Evolutionary conservation across 1,284 basidiomycete genomes (phyloP), one percentile per base, ranked within the genome.

Genomic region (Schizophyllum commune): DNA sequence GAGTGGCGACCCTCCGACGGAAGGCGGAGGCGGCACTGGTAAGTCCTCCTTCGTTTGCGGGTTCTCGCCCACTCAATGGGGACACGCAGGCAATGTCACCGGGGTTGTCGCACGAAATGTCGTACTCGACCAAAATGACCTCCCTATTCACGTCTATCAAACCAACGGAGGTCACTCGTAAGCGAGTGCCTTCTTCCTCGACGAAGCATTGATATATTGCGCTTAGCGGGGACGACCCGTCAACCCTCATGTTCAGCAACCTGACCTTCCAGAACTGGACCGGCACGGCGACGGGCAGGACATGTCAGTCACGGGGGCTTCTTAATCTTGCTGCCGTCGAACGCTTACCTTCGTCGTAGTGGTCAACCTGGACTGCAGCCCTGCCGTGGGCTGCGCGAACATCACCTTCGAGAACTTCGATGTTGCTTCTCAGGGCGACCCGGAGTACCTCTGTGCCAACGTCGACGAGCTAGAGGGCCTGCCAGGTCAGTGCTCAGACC

Each of bases 21-120:
- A 83, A 19, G 86, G 85, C 8, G 86, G 86, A 4, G 85, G 81
- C 8, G 85, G 83, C 5, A 66, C 72, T 55, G 81, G 82, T 79
- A 62, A 51, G 71, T 65, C 5, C 17, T 33, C 55, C 7, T 58
- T 2, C 58, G 19, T 22, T 51, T 56, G 55, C 21, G 47, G 57
- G 32, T n/a, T 6, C 1, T 33, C 13, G 39, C 13, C 17, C 17
- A 4, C 39, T 4, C 39, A 47, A 13, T 9, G 39, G 20, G 32
- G 52, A 39, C n/a, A 19, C 27, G 27, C 64, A 80, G 84, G 85
- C 6, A 75, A 72, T 58, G 79, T 83, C 27, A 76, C 72, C 53
- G 83, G 85, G 64, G 75, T 87, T 32, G 73, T 75, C 33, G 74
- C 76, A 52, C 70, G 74, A 56, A 77, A 81, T 67, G 75, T 87